Conservation (phyloP, 2,329 filamentous ascomycete species). For the Fusarium veterinarium region DNA sequence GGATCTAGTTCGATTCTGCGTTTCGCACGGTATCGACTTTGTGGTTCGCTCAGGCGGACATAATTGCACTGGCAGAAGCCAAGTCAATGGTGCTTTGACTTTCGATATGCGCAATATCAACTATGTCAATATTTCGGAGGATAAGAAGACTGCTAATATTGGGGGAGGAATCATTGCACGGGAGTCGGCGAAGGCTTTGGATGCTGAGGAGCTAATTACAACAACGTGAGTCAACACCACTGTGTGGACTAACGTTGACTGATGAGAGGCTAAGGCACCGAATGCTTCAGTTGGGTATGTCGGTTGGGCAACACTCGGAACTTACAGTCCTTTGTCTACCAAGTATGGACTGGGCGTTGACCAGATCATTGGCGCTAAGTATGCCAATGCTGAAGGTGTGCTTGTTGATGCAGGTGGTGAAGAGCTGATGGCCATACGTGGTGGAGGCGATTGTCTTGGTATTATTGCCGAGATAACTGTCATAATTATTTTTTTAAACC, state of each 20-base stretch:
- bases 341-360: background rate
- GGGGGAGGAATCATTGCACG: background rate
- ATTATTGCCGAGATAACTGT: background rate
- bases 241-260: accelerated
- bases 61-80: background rate
- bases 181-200: background rate
- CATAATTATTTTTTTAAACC: too few relatives aligned
- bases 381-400: background rate
- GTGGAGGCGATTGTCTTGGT: background rate
- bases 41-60: background rate
- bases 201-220: background rate
- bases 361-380: background rate
- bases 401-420: background rate
- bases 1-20: background rate
- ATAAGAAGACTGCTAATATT: background rate
- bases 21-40: background rate
- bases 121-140: background rate
- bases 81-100: background rate
- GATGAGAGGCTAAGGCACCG: background rate
- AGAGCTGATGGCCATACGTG: background rate
- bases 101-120: background rate
- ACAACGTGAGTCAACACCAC: background rate
- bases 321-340: background rate
- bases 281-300: background rate
- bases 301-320: background rate